Evolutionary conservation across 805 yeast species (phyloP), one percentile per base, ranked within the genome.

Genomic region (Ogataea zsoltii): DNA sequence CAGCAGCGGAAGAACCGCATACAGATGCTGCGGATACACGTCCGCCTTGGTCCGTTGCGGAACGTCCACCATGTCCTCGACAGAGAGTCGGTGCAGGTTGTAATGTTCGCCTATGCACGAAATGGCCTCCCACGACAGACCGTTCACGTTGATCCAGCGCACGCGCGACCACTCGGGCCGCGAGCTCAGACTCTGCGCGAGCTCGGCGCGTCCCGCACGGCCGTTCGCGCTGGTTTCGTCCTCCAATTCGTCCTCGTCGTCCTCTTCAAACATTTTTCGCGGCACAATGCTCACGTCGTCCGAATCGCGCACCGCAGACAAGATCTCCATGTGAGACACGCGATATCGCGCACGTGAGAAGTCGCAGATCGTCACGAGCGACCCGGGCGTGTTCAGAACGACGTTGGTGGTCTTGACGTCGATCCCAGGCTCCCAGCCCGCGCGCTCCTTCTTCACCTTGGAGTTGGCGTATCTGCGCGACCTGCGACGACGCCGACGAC

Each of bases 1-100:
- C 44, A 77, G 67, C 45, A 80, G 49, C 3, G 85, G 85, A 35
- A 80, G 53, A 19, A 80, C 77, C 42, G 78, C 74, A 60, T 79
- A 80, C n/a, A 76, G 49, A 50, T 76, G 82, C 26, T 62, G 64
- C 2, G 74, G 69, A 49, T 76, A 80, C n/a, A 72, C 62, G 51
- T 80, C 85, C 34, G 72, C 69, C 51, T 80, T 80, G 0, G 85
- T 78, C 21, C 85, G 63, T 46, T 78, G 83, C 4, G 85, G 84
- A 21, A 79, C 70, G 59, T 80, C 85, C 36, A 80, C 74, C 80
- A 80, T 73, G 56, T 80, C 85, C 56, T 80, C 85, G 36, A 80
- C 66, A 0, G 84, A 78, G 37, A 80, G 63, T 18, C 80, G 70
- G 56, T 80, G 85, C 16, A 80, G 60, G 15, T 67, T 59, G 56